Conservation (phyloP, 208 protist genomes). For the Leptomonas pyrrhocoris region DNA sequence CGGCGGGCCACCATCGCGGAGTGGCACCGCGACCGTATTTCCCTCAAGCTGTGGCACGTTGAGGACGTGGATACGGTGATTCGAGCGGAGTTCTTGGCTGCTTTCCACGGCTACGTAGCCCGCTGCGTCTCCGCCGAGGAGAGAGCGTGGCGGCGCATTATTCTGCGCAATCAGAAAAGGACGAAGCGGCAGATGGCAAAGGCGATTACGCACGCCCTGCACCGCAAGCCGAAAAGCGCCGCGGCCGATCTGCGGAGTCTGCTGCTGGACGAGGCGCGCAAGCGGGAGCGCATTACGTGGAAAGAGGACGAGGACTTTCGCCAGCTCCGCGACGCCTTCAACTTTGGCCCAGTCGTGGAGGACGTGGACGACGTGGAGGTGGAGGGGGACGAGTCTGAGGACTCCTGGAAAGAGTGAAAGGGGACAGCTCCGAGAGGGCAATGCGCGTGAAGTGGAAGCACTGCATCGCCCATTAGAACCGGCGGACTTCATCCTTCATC, state of each 20-base stretch:
- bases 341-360: constrained; percentile 48
- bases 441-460: too few species aligned
- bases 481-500: too few species aligned
- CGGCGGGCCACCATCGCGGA: constrained; percentile 45
- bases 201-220: constrained; percentile 37
- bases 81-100: constrained; percentile 36
- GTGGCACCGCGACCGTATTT: constrained; percentile 32
- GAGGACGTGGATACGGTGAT: constrained; percentile 44
- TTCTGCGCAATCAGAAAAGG: constrained; percentile 38
- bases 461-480: too few species aligned
- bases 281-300: constrained; percentile 36
- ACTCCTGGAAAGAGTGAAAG: constrained; percentile 7
- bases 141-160: constrained; percentile 39
- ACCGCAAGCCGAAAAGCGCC: constrained; percentile 34
- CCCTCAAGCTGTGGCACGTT: constrained; percentile 46
- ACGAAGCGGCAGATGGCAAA: constrained; percentile 43
- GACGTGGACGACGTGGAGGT: constrained; percentile 33
- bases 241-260: constrained; percentile 31
- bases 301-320: constrained; percentile 38
- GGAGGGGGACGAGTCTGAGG: constrained; percentile 6
- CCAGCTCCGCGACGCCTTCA: constrained; percentile 37
- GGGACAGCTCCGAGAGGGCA: not conserved
- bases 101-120: constrained; percentile 36
- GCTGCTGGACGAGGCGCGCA: constrained; percentile 38
- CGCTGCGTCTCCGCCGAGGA: constrained; percentile 43